These are phyloP conservation scores for Komagataella populi DNA, from an alignment of 805 yeast species.

Conservation along the genomic window DNA sequence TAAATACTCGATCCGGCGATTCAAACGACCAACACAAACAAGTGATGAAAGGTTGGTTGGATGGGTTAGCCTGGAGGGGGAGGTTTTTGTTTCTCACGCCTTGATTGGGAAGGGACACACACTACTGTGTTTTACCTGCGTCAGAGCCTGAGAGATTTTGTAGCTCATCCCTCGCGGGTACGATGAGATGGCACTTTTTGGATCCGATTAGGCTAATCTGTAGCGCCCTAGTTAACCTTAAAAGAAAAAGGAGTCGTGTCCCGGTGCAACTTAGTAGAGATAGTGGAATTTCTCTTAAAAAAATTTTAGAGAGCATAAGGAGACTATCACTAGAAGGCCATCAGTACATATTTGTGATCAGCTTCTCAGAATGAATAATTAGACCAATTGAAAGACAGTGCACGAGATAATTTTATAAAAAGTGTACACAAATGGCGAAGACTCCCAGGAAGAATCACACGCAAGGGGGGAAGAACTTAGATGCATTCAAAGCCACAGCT, in stretches of 20 bases:
- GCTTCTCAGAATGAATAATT: neutral
- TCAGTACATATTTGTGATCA: neutral
- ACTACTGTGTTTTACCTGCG: neutral
- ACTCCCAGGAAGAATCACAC: neutral
- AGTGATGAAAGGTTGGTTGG: neutral
- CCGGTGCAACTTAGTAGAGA: neutral
- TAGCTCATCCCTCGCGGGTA: neutral
- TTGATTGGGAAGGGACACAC: neutral
- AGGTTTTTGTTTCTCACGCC: neutral
- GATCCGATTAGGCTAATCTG: neutral
- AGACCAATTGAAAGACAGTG: neutral
- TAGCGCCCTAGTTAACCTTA: neutral
- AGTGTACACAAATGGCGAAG: neutral
- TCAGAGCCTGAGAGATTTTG: neutral
- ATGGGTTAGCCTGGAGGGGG: neutral
- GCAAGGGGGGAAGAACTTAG: neutral
- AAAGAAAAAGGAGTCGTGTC: neutral
- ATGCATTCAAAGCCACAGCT: neutral
- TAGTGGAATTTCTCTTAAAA: neutral
- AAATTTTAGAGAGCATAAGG: neutral
- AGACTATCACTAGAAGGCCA: neutral
- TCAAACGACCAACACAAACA: neutral
- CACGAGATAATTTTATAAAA: neutral
- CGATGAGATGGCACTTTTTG: neutral
- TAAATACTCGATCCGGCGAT: neutral